These are phyloP conservation scores for Stylonectria norvegica DNA, from an alignment of 2,329 filamentous ascomycete genomes.

Conservation along the genomic window DNA sequence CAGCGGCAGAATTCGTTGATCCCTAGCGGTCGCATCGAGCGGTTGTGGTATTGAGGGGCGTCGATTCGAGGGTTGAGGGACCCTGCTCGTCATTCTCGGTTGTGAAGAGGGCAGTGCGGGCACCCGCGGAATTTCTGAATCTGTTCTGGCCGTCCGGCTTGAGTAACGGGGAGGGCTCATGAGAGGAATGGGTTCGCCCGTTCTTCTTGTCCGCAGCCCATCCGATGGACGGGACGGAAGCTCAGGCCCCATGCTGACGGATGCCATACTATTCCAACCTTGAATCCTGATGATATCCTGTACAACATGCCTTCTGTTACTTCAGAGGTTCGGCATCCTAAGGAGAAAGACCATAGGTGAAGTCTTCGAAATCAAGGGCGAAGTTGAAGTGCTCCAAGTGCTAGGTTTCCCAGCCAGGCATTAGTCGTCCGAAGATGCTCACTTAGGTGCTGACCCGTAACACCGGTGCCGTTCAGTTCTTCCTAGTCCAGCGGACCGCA, in stretches of 20 bases:
- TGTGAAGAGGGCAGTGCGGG: constrained; percentile 14
- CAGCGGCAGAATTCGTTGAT: constrained; percentile 44
- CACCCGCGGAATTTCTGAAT: constrained; percentile 15
- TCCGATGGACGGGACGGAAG: constrained; percentile 40
- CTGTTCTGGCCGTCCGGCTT: constrained; percentile 20
- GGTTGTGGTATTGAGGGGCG: constrained; percentile 26
- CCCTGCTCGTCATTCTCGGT: constrained; percentile 18
- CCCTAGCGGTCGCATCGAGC: constrained; percentile 25
- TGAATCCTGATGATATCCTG: constrained; percentile 13
- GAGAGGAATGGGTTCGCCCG: constrained; percentile 19
- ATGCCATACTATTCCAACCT: constrained; percentile 41
- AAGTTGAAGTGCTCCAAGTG: no score
- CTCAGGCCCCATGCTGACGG: constrained; percentile 39
- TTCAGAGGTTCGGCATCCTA: not conserved
- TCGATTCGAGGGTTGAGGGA: constrained; percentile 22
- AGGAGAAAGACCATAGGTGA: no score
- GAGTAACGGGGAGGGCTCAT: constrained; percentile 22
- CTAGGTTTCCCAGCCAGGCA: no score
- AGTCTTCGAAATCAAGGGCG: no score
- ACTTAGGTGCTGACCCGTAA: not conserved
- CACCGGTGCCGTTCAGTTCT: no score
- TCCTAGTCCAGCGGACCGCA: no score
- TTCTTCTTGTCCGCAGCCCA: constrained; percentile 29
- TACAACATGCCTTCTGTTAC: not conserved
- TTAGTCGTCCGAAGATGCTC: no score